Conservation (phyloP, 2,329 filamentous ascomycete genomes). For the Clarireedia monteithiana region DNA sequence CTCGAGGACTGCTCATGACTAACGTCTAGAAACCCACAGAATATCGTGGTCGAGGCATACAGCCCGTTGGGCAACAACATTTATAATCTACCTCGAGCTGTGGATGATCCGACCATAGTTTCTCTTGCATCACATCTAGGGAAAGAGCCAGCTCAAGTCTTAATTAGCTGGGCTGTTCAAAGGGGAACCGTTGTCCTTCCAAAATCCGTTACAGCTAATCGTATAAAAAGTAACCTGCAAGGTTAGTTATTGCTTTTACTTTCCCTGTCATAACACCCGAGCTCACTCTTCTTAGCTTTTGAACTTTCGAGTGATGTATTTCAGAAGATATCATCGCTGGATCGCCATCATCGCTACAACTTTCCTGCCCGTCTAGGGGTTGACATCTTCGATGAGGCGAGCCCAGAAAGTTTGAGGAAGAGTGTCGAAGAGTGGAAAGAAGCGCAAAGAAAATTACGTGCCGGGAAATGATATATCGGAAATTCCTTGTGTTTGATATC, state of each 20-base stretch:
- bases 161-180: constrained; percentile 48
- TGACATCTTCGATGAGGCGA: constrained; percentile 37
- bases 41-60: constrained; percentile 56
- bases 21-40: constrained; percentile 10
- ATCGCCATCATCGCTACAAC: constrained; percentile 36
- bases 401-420: constrained; percentile 31
- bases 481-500: neutral
- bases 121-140: constrained; percentile 44
- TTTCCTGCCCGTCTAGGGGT: constrained; percentile 36
- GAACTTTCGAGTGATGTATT: constrained; percentile 32
- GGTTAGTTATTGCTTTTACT: constrained; percentile 18
- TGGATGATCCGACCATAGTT: constrained; percentile 43
- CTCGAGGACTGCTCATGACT: too few relatives aligned
- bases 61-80: constrained; percentile 55
- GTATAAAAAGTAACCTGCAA: constrained; percentile 40
- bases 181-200: constrained; percentile 45
- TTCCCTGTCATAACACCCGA: neutral
- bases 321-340: constrained; percentile 33
- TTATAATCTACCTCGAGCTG: constrained; percentile 34
- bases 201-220: constrained; percentile 44
- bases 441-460: constrained; percentile 1
- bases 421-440: constrained; percentile 25
- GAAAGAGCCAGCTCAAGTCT: constrained; percentile 44
- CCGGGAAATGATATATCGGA: neutral
- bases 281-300: constrained; percentile 28